Percentiles rank a stretch among this genome's conserved stretches.
These are phyloP conservation scores for Murraya paniculata DNA, from an alignment of 345 rosid genomes.

Conservation along the genomic window DNA sequence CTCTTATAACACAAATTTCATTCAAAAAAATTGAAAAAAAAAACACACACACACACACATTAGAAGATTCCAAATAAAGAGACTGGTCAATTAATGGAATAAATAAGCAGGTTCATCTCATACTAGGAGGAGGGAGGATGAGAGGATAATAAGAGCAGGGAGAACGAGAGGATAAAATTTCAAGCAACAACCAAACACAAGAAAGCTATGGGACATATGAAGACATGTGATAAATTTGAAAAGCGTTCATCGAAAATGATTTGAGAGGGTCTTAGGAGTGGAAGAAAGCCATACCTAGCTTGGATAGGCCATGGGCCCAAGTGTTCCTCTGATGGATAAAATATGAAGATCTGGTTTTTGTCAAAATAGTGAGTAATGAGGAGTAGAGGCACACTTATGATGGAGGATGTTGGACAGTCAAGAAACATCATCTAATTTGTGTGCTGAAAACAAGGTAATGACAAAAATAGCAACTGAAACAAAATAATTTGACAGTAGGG, in stretches of 20 bases:
- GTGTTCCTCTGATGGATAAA: not conserved
- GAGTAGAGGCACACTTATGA: not conserved
- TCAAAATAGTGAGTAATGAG: not conserved
- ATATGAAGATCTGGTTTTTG: not conserved
- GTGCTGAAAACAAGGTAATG: not conserved
- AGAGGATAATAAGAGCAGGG: not conserved
- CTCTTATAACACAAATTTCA: constrained; percentile 17
- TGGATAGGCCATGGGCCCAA: not conserved
- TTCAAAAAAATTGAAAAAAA: too few relatives aligned
- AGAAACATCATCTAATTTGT: not conserved
- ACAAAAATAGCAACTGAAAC: not conserved
- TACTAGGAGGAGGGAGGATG: not conserved
- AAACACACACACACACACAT: not conserved
- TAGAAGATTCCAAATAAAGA: constrained; percentile 3
- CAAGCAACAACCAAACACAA: not conserved
- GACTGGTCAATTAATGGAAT: not conserved
- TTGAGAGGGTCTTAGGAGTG: not conserved
- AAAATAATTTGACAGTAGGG: not conserved
- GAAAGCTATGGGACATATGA: not conserved
- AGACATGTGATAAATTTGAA: not conserved
- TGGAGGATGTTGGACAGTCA: not conserved
- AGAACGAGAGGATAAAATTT: not conserved
- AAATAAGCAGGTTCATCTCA: not conserved
- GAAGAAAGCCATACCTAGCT: not conserved
- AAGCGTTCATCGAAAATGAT: not conserved